A percentile compares a stretch with the other conserved stretches of the same genome.
phyloP scores from a whole-genome alignment of 2,329 filamentous ascomycete species.

The Thielaviopsis punctulata region DNA sequence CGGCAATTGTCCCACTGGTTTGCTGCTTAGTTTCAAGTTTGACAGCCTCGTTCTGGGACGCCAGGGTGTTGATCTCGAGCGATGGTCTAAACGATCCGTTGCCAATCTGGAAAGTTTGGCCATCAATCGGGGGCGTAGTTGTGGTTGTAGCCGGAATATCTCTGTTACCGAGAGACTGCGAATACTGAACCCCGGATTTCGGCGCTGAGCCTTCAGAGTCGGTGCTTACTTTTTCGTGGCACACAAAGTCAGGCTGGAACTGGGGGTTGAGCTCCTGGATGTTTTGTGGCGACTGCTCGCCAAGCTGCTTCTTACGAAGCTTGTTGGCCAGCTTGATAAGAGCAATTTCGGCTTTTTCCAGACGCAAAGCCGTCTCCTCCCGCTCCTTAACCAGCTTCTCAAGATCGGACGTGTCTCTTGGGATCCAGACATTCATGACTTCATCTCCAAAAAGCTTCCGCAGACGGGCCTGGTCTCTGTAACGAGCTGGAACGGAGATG shows the following conservation, averaged over 20 bases:
- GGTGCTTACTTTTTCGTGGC: conserved; percentile 2
- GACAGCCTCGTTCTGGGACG: background rate
- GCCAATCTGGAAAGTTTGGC: background rate
- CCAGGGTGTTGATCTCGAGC: background rate
- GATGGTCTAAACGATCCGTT: background rate
- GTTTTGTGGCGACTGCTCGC: background rate
- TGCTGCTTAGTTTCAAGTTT: background rate
- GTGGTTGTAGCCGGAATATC: background rate
- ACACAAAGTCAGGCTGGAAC: conserved; percentile 2
- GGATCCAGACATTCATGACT: conserved; percentile 73
- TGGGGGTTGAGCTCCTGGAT: conserved; percentile 1
- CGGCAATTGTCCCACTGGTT: background rate
- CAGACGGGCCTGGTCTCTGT: conserved; percentile 56
- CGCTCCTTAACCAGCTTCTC: conserved; percentile 62
- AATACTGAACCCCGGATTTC: background rate
- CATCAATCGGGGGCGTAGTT: conserved; percentile 25
- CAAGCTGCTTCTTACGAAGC: conserved; percentile 33
- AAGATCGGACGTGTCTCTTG: conserved; percentile 55
- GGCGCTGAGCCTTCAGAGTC: conserved; percentile 21
- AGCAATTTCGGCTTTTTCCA: conserved; percentile 70
- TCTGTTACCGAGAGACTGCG: background rate
- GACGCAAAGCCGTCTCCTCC: conserved; percentile 54
- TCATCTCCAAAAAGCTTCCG: conserved; percentile 60
- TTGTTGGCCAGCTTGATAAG: conserved; percentile 59
- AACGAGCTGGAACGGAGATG: conserved; percentile 63